These are phyloP conservation scores for Trichoderma sp. DNA, from an alignment of 2,329 filamentous ascomycete species.

Conservation along the genomic window DNA sequence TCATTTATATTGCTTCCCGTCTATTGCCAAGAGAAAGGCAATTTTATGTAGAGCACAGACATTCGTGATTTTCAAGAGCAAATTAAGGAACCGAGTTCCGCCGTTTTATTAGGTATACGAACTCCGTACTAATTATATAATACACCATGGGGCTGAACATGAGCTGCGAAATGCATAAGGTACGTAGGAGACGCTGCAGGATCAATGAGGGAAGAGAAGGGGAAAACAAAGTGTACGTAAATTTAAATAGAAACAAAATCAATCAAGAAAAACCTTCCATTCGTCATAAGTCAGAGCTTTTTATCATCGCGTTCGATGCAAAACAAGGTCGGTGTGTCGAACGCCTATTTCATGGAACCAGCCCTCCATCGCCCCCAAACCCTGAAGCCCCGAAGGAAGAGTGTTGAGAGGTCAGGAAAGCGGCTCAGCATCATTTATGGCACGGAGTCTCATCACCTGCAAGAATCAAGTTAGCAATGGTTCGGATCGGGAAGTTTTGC, in stretches of 20 bases:
- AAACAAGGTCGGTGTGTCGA: constrained; percentile 99
- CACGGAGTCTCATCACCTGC: constrained; percentile 99
- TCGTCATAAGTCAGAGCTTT: constrained; percentile 84
- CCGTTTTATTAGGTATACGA: background rate
- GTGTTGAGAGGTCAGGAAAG: constrained; percentile 69
- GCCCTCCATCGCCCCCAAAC: constrained; percentile 67
- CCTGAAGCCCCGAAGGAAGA: constrained; percentile 94
- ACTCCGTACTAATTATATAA: constrained; percentile 4
- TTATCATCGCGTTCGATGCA: constrained; percentile 91
- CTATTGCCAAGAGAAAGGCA: background rate
- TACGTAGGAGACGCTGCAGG: background rate
- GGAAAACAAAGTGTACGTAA: background rate
- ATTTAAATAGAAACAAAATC: background rate
- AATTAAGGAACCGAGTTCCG: constrained; percentile 13
- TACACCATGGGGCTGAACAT: background rate
- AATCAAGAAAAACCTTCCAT: constrained; percentile 40
- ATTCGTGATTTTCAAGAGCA: background rate
- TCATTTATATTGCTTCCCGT: background rate
- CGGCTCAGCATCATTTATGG: constrained; percentile 79
- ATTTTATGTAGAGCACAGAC: background rate
- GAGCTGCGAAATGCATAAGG: background rate
- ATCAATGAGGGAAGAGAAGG: background rate
- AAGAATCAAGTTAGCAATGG: constrained; percentile 40
- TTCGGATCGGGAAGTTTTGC: constrained; percentile 5
- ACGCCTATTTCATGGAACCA: constrained; percentile 95